Evolutionary conservation across 1,284 basidiomycete species (phyloP).

Genomic region (Naganishia cerealis): DNA sequence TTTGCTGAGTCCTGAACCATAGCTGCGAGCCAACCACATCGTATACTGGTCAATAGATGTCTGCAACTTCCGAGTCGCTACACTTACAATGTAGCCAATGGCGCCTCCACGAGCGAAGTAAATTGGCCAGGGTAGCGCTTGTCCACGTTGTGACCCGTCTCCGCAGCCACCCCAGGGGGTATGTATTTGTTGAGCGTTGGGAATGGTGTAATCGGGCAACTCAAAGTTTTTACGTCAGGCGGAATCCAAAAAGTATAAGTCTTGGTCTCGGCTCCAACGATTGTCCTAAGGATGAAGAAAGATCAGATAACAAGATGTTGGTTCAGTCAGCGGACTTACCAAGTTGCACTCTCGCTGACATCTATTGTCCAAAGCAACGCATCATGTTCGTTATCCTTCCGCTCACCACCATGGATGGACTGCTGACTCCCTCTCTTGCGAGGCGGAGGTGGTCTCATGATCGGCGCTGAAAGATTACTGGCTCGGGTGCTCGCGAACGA

Average conservation of each 20-base stretch:
- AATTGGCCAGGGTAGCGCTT: conserved; percentile 44
- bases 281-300: conserved; percentile 41
- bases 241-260: conserved; percentile 86
- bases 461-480: neutral
- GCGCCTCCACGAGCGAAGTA: conserved; percentile 42
- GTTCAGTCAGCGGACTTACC: conserved; percentile 18
- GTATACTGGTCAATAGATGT: neutral
- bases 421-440: conserved; percentile 23
- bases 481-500: conserved; percentile 9
- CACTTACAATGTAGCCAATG: conserved; percentile 48
- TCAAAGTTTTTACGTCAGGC: conserved; percentile 56
- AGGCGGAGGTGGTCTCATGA: conserved; percentile 28
- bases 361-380: conserved; percentile 31
- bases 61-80: neutral
- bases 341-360: conserved; percentile 33
- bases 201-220: conserved; percentile 81
- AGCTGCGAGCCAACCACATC: conserved; percentile 71
- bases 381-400: conserved; percentile 5
- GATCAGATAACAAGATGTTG: neutral
- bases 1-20: conserved; percentile 86
- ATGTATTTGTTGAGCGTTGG: conserved; percentile 79
- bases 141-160: conserved; percentile 52
- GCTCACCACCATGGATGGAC: conserved; percentile 14
- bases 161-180: conserved; percentile 71
- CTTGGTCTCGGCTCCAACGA: conserved; percentile 51